Base-by-base conservation (phyloP, 306 rosid genomes). In the Fragaria iinumae region DNA sequence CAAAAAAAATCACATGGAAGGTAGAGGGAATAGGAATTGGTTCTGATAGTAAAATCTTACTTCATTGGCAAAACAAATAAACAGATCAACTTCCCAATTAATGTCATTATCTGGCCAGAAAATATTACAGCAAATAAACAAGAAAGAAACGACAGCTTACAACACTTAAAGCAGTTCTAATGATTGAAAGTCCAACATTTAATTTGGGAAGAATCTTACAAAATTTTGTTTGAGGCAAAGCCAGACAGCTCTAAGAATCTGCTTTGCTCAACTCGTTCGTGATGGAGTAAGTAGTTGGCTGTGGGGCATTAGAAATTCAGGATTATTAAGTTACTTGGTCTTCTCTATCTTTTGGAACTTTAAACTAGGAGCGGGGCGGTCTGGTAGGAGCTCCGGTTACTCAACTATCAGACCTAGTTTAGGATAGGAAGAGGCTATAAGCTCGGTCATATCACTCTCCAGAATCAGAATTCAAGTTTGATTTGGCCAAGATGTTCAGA, bases 151-250 rank as follows among this genome's bases (percentile, higher is more conserved):
- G 76, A 44, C 64, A 77, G 56, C 25, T 45, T 5, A 12, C 49
- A n/a, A 18, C 47, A 69, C 10, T 50, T 60, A 18, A 57, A 43
- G 29, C 36, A 72, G 52, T 62, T 47, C 20, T 32, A 67, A 72
- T 72, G 38, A 76, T 23, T 71, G 56, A 20, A 71, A 45, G 50
- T 49, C 1, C 14, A 59, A 39, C 73, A 71, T 32, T 45, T 36
- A 76, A 10, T 63, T 36, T 29, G 66, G 59, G 60, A 43, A 67
- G 70, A 67, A 77, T 64, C 78, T 65, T 72, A 67, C 70, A 71
- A 59, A 23, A 74, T 75, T 38, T 59, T 25, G 76, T 32, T 52
- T 49, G 16, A 14, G 77, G 67, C 60, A 45, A 59, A 47, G 56
- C 27, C 67, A 62, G 52, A 45, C 50, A 60, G 63, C 50, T 60